Base-by-base conservation (phyloP, 2,329 filamentous ascomycete species). In the Pseudogymnoascus sp. region DNA sequence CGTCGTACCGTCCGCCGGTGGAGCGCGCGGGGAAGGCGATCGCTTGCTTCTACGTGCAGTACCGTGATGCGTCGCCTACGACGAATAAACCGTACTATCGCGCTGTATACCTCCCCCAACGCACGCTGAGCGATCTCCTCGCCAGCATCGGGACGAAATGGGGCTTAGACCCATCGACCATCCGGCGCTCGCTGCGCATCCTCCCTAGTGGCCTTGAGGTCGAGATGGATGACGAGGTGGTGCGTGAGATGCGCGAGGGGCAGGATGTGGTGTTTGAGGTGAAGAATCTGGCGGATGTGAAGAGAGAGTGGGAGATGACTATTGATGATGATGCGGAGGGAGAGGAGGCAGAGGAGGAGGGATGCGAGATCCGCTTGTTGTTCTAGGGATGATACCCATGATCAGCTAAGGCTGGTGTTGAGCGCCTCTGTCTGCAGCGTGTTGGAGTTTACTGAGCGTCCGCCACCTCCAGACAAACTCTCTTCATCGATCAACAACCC, bases 261-360 rank as follows among this genome's bases (percentile, higher is more conserved):
- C 91, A 97, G 74, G 93, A 96, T 71, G 94, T 97, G 88, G 84
- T 87, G 63, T 81, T 90, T 63, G 87, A 94, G 68, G 79, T 90
- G 42, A 72, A 73, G 16, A 79, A 83, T 67, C 69, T 78, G n/a
- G 69, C 73, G 30, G 66, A 68, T 35, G 41, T 70, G 38, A 85
- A 86, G 69, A 74, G 78, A 36, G 84, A 86, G 67, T 86, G 83
- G 83, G 83, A 86, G 62, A 86, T 86, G 83, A 76, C 79, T 2
- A 72, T 86, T 28, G 84, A 86, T 71, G 70, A 73, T 62, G 69
- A 71, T 49, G 67, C 64, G 28, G 60, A 61, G 45, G 66, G 61
- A 41, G 35, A 39, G n/a, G 14, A 16, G 6, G 5, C 55, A 1
- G 55, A 59, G 30, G 30, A 6, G 36, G 66, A 70, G 62, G 71